A percentile compares a stretch with the other conserved stretches of the same genome.
Evolutionary conservation across 192 early-diverging fungal genomes (phyloP).

Genomic region (Coemansia sp.): DNA sequence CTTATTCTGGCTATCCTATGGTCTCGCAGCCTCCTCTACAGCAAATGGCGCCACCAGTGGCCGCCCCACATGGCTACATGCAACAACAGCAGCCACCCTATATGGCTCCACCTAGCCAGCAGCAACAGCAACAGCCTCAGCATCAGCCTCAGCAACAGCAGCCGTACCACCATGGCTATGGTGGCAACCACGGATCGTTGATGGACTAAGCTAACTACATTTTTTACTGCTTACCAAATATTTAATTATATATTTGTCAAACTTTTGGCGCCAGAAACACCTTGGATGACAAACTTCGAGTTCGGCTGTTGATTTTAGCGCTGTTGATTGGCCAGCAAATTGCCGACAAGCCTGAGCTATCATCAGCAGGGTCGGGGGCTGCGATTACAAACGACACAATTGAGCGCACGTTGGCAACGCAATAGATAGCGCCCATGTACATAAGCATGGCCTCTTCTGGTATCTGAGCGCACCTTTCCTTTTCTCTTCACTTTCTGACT

Average conservation of each 20-base stretch:
- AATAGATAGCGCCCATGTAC: neutral
- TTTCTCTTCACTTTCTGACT: neutral
- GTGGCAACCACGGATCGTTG: conserved; percentile 44
- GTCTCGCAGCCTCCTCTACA: conserved; percentile 27
- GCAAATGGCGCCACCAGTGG: conserved; percentile 18
- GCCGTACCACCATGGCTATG: conserved; percentile 51
- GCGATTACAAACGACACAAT: neutral
- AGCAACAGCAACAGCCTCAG: conserved; percentile 19
- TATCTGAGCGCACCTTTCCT: neutral
- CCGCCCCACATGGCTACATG: conserved; percentile 26
- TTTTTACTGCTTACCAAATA: neutral
- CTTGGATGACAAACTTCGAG: neutral
- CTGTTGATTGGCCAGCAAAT: conserved; percentile 17
- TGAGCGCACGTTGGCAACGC: neutral
- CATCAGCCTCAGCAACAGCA: conserved; percentile 35
- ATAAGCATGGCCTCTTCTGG: neutral
- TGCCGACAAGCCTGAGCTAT: neutral
- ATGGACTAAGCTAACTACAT: conserved; percentile 50
- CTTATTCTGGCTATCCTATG: conserved; percentile 21
- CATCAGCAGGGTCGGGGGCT: conserved; percentile 5
- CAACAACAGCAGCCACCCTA: conserved; percentile 25
- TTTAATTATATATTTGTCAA: neutral
- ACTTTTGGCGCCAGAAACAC: neutral
- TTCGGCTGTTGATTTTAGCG: neutral
- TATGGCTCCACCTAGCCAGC: conserved; percentile 27